Evolutionary conservation across 495 filamentous ascomycete species (phyloP), one percentile per base, ranked within the genome.

Genomic region (Annulohypoxylon bovei): DNA sequence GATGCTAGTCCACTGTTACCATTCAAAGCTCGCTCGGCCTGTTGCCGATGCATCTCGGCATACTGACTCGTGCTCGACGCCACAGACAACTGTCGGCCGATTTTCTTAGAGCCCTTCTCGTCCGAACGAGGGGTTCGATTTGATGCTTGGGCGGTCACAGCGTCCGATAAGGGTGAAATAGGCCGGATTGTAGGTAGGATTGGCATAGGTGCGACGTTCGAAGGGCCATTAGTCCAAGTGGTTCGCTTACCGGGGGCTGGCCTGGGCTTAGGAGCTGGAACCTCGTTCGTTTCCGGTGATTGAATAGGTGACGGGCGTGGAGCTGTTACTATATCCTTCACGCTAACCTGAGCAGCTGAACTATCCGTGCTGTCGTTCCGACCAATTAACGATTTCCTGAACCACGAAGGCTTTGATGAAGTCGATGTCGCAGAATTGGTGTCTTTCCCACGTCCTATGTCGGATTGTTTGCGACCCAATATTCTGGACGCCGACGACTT

Each of bases 141-240:
- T 70, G 77, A 85, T 22, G 92, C 94, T 80, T 98, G 94, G 1
- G 95, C 96, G 28, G 92, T 97, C 20, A 97, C 93, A 16, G 92
- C 89, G 77, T 97, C 93, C 4, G 94, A 97, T 40, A 99, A 78
- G 20, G 95, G 95, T 6, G 95, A 98, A 20, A 98, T 93, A 18
- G 96, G 96, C 49, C 92, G 89, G 55, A 99, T 98, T 6, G 96
- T 97, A 18, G 96, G 96, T 39, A 99, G 83, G 66, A 99, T 99
- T 18, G 93, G 95, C 90, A 99, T 99, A 4, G 96, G 96, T 40
- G 95, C 95, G 30, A 90, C 92, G 75, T 92, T 96, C 5, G 90
- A 88, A 14, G 85, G 84, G 6, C 90, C 90, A 76, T 91, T 91
- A n/a, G 86, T 87, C 94, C 94, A 97, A 14, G 94, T 97, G 11